Conservation (phyloP, 352 stramenopile species). For the Phytopythium ostracodes region DNA sequence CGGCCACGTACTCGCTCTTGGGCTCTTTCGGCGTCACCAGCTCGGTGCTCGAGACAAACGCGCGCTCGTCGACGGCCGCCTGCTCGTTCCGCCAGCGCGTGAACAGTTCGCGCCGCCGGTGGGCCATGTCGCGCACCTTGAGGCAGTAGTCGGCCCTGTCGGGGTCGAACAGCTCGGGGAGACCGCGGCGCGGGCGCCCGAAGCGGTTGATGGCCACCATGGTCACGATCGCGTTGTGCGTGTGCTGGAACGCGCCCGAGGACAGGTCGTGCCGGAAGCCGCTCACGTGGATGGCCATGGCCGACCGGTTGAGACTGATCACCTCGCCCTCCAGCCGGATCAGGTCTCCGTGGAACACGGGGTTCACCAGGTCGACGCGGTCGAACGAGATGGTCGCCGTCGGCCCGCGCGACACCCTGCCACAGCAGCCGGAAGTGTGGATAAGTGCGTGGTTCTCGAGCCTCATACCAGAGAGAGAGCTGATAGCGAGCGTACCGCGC, state of each 20-base stretch:
- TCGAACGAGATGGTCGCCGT: constrained; percentile 56
- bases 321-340: constrained; percentile 47
- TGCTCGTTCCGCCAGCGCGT: constrained; percentile 40
- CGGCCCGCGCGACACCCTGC: constrained; percentile 16
- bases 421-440: no score
- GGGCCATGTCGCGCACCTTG: constrained; percentile 34
- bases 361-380: constrained; percentile 47
- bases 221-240: constrained; percentile 55
- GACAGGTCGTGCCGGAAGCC: constrained; percentile 44
- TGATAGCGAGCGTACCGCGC: constrained; percentile 15
- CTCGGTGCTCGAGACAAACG: constrained; percentile 26
- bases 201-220: constrained; percentile 62
- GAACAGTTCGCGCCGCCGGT: constrained; percentile 34
- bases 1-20: constrained; percentile 36
- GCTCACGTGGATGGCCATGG: constrained; percentile 49
- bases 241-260: constrained; percentile 39
- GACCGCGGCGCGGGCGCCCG: constrained; percentile 25
- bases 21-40: constrained; percentile 25
- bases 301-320: constrained; percentile 42
- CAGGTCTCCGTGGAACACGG: constrained; percentile 52
- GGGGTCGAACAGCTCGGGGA: constrained; percentile 41
- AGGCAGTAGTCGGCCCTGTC: constrained; percentile 35
- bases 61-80: constrained; percentile 34
- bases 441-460: no score
- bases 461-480: no score